Base-by-base conservation (phyloP, 805 yeast genomes). In the Kazachstania bromeliacearum region DNA sequence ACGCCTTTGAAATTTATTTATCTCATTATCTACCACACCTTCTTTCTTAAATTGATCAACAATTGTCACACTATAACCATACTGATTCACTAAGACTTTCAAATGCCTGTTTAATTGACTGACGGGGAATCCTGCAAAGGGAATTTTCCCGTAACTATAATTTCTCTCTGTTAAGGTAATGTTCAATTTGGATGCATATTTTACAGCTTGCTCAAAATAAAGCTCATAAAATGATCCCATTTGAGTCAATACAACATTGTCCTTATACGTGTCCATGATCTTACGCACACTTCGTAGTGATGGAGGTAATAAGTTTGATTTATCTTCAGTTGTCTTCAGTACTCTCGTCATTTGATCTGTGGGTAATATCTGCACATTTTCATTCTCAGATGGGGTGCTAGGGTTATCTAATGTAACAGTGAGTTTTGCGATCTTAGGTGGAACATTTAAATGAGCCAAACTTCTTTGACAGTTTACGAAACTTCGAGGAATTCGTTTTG, bases 111-210 rank as follows among this genome's bases (percentile, higher is more conserved):
- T 82, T 14, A 87, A 57, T 38, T 77, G 84, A 28, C 62, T 59
- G 4, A 72, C 65, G 0, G 98, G 98, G 48, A 92, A 92, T 0
- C 98, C 98, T 0, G 96, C 85, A 82, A 92, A 85, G 0, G 94
- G 75, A 0, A 81, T 69, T 14, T 51, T 57, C 23, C 66, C 56
- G 15, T 55, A 57, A 15, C 61, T 61, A 27, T 73, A 68, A 36
- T 63, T 63, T 47, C 73, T 70, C 25, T 63, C 64, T 0, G 95
- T 81, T 2, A 87, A 67, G 32, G 83, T 77, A 20, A 89, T 57
- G 20, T 87, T 87, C 36, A 92, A 59, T 36, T 73, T 57, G 2
- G 82, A 78, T 0, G 85, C 94, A 52, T 70, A 77, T 30, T 67
- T 68, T 7, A 75, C 73, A 1, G 97, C 97, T 42, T 87, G 94